A percentile compares a stretch with the other conserved stretches of the same genome.
Evolutionary conservation across 2,329 filamentous ascomycete species (phyloP).

Genomic region (Hymenoscyphus albidus): DNA sequence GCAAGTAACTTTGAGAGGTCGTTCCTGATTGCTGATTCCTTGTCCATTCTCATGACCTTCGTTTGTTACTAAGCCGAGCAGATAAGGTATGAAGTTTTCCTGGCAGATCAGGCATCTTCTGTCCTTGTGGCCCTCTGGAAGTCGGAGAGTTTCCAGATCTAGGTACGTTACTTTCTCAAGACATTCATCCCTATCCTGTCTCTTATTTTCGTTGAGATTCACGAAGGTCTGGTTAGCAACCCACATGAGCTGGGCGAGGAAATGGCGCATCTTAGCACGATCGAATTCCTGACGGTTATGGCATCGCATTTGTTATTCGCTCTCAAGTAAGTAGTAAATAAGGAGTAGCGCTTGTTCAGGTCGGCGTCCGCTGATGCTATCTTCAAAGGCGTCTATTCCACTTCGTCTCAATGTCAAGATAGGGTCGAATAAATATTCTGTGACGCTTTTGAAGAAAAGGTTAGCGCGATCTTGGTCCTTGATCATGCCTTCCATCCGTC

Average conservation of each 20-base stretch:
- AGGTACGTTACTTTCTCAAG: background rate
- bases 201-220: background rate
- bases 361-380: background rate
- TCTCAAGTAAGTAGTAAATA: background rate
- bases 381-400: background rate
- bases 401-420: background rate
- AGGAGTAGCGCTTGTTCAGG: background rate
- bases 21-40: background rate
- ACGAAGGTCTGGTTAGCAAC: background rate
- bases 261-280: background rate
- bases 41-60: background rate
- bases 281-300: background rate
- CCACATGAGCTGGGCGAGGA: background rate
- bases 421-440: background rate
- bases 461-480: background rate
- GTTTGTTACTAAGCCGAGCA: background rate
- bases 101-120: background rate
- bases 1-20: background rate
- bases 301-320: background rate
- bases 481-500: background rate
- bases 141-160: background rate
- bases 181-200: background rate
- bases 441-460: background rate
- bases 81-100: background rate
- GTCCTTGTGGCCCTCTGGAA: background rate